Percentiles rank a stretch among this genome's conserved stretches.
Conservation (phyloP, 2,329 filamentous ascomycete species). For the Exophiala oligosperma region DNA sequence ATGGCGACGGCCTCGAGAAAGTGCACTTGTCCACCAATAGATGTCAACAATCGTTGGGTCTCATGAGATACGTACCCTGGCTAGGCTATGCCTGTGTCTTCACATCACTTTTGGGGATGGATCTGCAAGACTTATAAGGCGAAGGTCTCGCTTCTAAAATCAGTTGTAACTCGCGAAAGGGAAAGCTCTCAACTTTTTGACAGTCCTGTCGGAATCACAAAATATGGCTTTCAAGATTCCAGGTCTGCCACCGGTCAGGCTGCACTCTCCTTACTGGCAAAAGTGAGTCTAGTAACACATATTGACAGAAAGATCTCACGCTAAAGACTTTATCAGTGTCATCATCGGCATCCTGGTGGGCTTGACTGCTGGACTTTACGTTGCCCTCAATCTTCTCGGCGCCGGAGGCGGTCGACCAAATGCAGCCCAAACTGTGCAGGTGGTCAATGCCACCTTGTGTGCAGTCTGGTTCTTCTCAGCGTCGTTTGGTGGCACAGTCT, state of each 20-base stretch:
- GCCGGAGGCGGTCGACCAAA: constrained; percentile 12
- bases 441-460: constrained; percentile 11
- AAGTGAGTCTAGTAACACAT: constrained; percentile 6
- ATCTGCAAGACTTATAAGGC: background rate
- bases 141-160: background rate
- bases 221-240: constrained; percentile 20
- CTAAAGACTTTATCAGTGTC: background rate
- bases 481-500: constrained; percentile 4
- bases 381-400: constrained; percentile 13
- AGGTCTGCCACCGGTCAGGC: constrained; percentile 2
- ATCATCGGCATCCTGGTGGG: constrained; percentile 12
- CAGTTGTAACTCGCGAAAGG: background rate
- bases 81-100: background rate
- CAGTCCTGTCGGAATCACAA: background rate
- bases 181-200: background rate
- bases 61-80: background rate
- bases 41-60: background rate
- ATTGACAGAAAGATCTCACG: background rate
- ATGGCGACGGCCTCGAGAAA: background rate
- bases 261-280: constrained; percentile 12
- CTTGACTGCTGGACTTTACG: constrained; percentile 10
- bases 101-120: background rate
- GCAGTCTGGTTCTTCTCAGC: constrained; percentile 9
- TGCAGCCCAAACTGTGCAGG: constrained; percentile 1
- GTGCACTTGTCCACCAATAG: background rate